phyloP scores from a whole-genome alignment of 2,329 filamentous ascomycete genomes.

The Pyrenochaeta sp. region DNA sequence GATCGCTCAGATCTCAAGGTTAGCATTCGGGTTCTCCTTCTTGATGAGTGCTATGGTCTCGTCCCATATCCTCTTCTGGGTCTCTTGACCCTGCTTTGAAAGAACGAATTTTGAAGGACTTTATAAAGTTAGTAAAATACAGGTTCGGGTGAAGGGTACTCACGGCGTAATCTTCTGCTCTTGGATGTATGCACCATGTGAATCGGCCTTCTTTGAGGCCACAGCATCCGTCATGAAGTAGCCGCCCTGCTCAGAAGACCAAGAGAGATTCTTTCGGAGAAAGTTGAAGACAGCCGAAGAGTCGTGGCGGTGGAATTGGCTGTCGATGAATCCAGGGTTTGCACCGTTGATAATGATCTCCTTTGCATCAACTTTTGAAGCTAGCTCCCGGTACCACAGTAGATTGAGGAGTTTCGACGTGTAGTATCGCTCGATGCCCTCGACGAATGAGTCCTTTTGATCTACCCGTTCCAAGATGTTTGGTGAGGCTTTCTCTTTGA shows the following conservation, averaged over 20 bases:
- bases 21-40: conserved; percentile 4
- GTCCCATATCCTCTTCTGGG: conserved; percentile 50
- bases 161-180: conserved; percentile 20
- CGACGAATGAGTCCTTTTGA: conserved; percentile 16
- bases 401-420: conserved; percentile 26
- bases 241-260: conserved; percentile 20
- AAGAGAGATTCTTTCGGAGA: conserved; percentile 15
- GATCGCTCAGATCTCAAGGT: neutral
- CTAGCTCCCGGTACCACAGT: conserved; percentile 21
- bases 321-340: conserved; percentile 29
- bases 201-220: conserved; percentile 9
- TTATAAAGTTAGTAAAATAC: neutral
- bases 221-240: conserved; percentile 19
- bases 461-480: conserved; percentile 23
- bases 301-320: conserved; percentile 20
- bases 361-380: conserved; percentile 1
- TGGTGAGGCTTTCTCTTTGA: conserved; percentile 18
- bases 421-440: conserved; percentile 19
- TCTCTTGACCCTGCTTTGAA: conserved; percentile 41
- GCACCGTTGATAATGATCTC: conserved; percentile 25
- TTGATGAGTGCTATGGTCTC: conserved; percentile 42
- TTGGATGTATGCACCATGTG: conserved; percentile 25
- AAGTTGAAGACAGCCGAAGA: conserved; percentile 12
- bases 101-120: conserved; percentile 24
- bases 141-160: conserved; percentile 1